These are phyloP conservation scores for Ettlia oleoabundans DNA, from an alignment of 139 green algal species.

Conservation along the genomic window DNA sequence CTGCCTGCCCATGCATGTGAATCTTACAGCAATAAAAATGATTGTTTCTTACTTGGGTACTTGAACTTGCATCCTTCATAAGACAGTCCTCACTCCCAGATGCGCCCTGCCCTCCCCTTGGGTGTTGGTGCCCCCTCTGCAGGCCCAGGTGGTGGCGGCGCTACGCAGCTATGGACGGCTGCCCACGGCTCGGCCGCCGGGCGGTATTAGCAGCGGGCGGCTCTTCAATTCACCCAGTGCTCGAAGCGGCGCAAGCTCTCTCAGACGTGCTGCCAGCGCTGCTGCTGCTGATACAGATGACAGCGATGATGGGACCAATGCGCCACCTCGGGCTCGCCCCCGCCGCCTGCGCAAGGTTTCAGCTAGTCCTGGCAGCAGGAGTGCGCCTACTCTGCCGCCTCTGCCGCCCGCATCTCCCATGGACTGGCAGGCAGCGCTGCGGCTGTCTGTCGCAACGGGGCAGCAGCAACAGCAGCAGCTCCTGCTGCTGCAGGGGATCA, in stretches of 20 bases:
- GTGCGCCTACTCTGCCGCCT: background rate
- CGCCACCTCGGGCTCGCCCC: background rate
- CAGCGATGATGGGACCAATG: background rate
- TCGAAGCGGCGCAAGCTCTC: too few species aligned
- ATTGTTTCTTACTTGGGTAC: too few species aligned
- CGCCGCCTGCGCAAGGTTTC: conserved; percentile 17
- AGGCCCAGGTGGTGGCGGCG: conserved; percentile 16
- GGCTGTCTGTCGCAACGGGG: too few species aligned
- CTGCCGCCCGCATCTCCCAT: too few species aligned
- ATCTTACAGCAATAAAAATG: too few species aligned
- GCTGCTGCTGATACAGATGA: background rate
- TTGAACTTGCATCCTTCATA: too few species aligned
- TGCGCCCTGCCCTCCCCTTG: background rate
- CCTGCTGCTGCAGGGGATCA: background rate
- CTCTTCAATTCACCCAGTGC: background rate
- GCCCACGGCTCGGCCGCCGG: conserved; percentile 15
- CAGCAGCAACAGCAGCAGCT: too few species aligned
- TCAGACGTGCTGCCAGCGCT: background rate
- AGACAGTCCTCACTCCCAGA: too few species aligned
- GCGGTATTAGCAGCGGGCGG: conserved; percentile 24
- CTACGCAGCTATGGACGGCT: conserved; percentile 26
- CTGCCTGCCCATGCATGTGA: too few species aligned
- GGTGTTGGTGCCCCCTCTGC: background rate
- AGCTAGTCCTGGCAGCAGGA: conserved; percentile 6
- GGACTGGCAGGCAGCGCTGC: too few species aligned